phyloP scores from a whole-genome alignment of 371 early-diverging fungal genomes.

The Fennellomyces sp. region DNA sequence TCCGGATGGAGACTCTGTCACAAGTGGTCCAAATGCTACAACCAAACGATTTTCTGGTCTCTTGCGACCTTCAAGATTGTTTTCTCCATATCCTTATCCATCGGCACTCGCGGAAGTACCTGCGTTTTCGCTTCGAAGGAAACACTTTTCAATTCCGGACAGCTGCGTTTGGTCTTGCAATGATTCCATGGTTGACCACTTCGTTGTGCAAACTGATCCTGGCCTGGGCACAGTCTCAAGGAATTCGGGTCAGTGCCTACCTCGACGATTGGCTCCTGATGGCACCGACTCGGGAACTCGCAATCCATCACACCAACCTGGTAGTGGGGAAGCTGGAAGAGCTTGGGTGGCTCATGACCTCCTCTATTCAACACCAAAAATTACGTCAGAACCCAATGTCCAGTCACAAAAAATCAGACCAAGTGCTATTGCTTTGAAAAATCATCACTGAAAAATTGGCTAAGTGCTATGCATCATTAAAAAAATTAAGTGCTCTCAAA shows the following conservation, averaged over 20 bases:
- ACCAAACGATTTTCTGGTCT: constrained; percentile 18
- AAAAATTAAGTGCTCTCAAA: too few species aligned
- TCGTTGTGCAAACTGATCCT: constrained; percentile 28
- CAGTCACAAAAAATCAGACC: too few species aligned
- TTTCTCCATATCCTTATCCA: constrained; percentile 29
- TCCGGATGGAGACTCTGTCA: constrained; percentile 28
- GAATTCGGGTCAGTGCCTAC: constrained; percentile 23
- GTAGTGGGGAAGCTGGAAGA: constrained; percentile 1
- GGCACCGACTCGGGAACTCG: constrained; percentile 5
- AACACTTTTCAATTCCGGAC: constrained; percentile 28
- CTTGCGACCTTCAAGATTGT: constrained; percentile 15
- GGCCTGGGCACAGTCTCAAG: constrained; percentile 22
- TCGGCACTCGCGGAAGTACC: constrained; percentile 15
- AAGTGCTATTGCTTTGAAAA: too few species aligned
- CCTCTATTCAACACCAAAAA: too few species aligned
- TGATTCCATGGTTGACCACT: constrained; percentile 33
- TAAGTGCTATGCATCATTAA: too few species aligned
- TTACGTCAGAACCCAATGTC: too few species aligned
- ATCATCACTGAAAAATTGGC: too few species aligned
- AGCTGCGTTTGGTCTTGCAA: constrained; percentile 34
- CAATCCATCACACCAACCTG: constrained; percentile 9
- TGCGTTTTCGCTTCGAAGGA: constrained; percentile 24
- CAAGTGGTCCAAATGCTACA: constrained; percentile 17
- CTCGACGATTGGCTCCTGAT: constrained; percentile 31
- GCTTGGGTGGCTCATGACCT: constrained; percentile 24